Percentiles rank a stretch among this genome's conserved stretches.
Evolutionary conservation across 139 green algal species (phyloP).

Genomic region (Tetradesmus lagerheimii): DNA sequence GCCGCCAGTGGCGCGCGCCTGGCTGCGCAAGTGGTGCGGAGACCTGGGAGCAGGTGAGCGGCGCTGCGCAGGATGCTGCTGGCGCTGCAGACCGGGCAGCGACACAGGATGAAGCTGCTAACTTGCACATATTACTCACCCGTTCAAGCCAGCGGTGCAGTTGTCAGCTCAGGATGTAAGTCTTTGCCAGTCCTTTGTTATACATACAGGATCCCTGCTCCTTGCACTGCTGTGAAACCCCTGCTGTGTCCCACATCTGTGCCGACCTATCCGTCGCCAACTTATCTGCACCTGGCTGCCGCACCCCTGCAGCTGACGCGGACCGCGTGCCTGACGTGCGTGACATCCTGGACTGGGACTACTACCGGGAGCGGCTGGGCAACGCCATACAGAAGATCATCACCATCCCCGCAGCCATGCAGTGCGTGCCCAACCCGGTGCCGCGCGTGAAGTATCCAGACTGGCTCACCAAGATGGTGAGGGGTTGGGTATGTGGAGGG

Average conservation of each 20-base stretch:
- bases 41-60: conserved; percentile 57
- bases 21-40: conserved; percentile 91
- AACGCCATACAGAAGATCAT: conserved; percentile 99
- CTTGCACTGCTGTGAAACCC: too few species aligned
- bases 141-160: too few species aligned
- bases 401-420: conserved; percentile 98
- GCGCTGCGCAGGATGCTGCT: neutral
- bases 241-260: too few species aligned
- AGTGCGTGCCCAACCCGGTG: conserved; percentile 73
- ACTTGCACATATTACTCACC: neutral
- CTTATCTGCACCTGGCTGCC: neutral
- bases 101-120: neutral
- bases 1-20: conserved; percentile 85
- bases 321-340: conserved; percentile 83
- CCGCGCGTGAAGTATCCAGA: conserved; percentile 92
- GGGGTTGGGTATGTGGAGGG: neutral
- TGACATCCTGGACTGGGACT: conserved; percentile 97
- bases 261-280: too few species aligned
- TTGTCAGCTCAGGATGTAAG: too few species aligned
- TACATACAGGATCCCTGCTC: too few species aligned
- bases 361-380: conserved; percentile 95
- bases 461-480: conserved; percentile 91
- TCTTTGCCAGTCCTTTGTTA: neutral
- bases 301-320: conserved; percentile 11
- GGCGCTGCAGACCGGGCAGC: neutral